Base-by-base conservation (phyloP, 495 filamentous ascomycete genomes). In the Xylaria nigripes region DNA sequence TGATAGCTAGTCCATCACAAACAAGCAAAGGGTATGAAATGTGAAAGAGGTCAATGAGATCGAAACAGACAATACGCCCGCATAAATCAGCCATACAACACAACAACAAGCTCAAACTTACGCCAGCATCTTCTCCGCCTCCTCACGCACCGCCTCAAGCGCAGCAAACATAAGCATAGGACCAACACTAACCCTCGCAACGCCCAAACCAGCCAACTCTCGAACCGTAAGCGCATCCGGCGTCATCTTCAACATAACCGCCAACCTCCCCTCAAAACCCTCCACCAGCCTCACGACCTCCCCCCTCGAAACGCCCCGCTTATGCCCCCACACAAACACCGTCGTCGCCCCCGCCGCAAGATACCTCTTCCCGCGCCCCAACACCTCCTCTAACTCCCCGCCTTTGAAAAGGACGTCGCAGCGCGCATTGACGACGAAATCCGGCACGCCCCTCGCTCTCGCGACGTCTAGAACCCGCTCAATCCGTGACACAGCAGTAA, bases 391-490 rank as follows among this genome's bases (percentile, higher is more conserved):
- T 21, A 80, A 24, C 1, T 29, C 38, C 18, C 63, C 62, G 1
- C 64, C 70, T 0, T 56, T 51, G 4, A 67, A 18, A 29, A 76
- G 63, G 1, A 65, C 57, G 58, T 80, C 77, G 27, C 67, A 71
- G 27, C 76, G 56, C 16, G 76, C 76, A 61, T 79, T 79, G 21
- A 81, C 53, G 38, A 73, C 76, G 62, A 76, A 78, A 51, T 76
- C 76, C 12, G 63, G 63, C 9, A 79, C 73, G 7, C 75, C 74
- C 0, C 58, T 48, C 9, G 69, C 64, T n/a, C 10, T 30, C 4
- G 75, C 76, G 2, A 48, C 56, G 1, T 25, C 7, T 15, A 70
- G n/a, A 0, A 60, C 73, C 8, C 52, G 42, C 30, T 58, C 49
- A 27, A 82, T 68, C 22, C 77, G 62, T 13, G 59, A 59, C 8